Evolutionary conservation across 2,329 filamentous ascomycete species (phyloP).

Genomic region (Monosporascus sp.): DNA sequence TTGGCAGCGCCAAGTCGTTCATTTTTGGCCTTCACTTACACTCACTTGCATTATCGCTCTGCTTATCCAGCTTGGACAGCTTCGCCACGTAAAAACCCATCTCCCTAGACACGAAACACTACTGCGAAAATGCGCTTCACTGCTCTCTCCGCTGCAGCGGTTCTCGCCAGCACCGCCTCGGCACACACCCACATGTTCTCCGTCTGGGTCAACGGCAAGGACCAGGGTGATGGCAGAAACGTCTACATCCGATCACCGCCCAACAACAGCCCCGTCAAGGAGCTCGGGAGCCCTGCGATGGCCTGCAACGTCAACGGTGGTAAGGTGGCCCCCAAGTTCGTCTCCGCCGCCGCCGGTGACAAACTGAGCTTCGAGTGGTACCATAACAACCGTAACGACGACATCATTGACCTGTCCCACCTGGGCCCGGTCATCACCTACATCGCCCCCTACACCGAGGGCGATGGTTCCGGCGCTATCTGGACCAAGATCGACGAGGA

Average conservation of each 20-base stretch:
- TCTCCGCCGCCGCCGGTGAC: slow-evolving; percentile 41
- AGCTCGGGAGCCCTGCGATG: slow-evolving; percentile 34
- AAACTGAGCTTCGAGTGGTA: slow-evolving; percentile 45
- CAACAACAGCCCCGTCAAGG: slow-evolving; percentile 41
- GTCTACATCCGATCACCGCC: slow-evolving; percentile 40
- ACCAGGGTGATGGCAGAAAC: slow-evolving; percentile 36
- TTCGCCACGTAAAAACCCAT: background rate
- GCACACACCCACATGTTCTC: slow-evolving; percentile 43
- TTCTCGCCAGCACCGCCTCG: slow-evolving; percentile 31
- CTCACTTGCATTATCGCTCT: background rate
- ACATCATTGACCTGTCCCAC: slow-evolving; percentile 49
- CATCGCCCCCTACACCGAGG: slow-evolving; percentile 38
- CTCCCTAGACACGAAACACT: slow-evolving; percentile 28
- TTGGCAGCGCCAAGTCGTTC: background rate
- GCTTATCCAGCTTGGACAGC: background rate
- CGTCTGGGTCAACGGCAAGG: slow-evolving; percentile 42
- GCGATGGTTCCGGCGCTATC: slow-evolving; percentile 42
- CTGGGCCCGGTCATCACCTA: slow-evolving; percentile 49
- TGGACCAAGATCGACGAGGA: slow-evolving; percentile 43
- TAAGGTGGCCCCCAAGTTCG: slow-evolving; percentile 32
- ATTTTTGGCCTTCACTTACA: background rate
- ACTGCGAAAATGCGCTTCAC: slow-evolving; percentile 26
- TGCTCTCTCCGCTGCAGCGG: slow-evolving; percentile 22
- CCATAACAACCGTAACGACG: slow-evolving; percentile 44
- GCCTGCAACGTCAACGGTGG: slow-evolving; percentile 40